Evolutionary conservation across 78 protist species (phyloP).

Genomic region (Planoprotostelium fungivorum): DNA sequence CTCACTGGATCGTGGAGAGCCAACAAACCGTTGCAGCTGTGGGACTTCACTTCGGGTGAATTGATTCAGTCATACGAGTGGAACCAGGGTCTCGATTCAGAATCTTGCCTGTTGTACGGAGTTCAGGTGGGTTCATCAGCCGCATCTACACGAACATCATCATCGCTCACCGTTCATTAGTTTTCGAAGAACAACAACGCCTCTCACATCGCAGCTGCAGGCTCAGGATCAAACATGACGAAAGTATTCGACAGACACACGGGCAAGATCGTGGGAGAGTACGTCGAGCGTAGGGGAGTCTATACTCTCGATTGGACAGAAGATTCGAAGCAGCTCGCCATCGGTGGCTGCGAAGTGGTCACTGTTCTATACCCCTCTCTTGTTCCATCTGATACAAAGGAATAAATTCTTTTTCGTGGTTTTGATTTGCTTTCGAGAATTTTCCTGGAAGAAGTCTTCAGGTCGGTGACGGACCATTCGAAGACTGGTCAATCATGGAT

Average conservation of each 20-base stretch:
- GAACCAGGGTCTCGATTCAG: not conserved
- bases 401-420: too few species aligned
- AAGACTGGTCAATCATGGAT: not conserved
- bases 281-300: not conserved
- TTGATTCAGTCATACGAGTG: not conserved
- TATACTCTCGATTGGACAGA: slow-evolving; percentile 1
- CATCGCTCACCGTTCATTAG: too few species aligned
- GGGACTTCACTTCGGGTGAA: slow-evolving; percentile 22
- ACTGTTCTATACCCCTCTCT: not conserved
- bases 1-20: slow-evolving; percentile 33
- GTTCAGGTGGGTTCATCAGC: too few species aligned
- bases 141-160: too few species aligned
- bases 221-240: slow-evolving; percentile 22
- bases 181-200: not conserved
- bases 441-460: not conserved
- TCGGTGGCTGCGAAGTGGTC: slow-evolving; percentile 5
- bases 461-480: not conserved
- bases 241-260: not conserved
- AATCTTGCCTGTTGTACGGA: slow-evolving; percentile 20
- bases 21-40: slow-evolving; percentile 15
- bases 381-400: not conserved
- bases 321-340: not conserved
- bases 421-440: too few species aligned
- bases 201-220: slow-evolving; percentile 12
- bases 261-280: not conserved